Evolutionary conservation across 2,329 filamentous ascomycete species (phyloP).

Genomic region (Xylaria polymorpha): DNA sequence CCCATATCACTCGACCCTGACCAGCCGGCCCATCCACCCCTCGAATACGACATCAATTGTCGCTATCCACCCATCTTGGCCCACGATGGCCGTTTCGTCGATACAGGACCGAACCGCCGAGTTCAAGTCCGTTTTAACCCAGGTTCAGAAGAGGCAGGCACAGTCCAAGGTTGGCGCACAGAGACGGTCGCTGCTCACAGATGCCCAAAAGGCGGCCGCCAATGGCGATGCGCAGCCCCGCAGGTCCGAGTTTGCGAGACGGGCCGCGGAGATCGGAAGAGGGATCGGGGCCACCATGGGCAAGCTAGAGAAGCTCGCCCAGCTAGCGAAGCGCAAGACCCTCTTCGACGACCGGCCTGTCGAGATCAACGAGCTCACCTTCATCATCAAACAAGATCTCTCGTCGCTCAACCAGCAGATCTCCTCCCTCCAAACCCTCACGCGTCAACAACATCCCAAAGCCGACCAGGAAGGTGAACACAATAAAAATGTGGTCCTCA

Average conservation of each 20-base stretch:
- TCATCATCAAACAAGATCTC: constrained; percentile 97
- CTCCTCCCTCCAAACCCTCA: constrained; percentile 80
- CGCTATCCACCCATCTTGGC: constrained; percentile 16
- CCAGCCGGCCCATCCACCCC: background rate
- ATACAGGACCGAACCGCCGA: constrained; percentile 97
- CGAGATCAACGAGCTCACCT: constrained; percentile 96
- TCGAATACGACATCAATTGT: background rate
- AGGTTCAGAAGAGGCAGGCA: constrained; percentile 83
- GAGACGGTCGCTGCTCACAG: constrained; percentile 81
- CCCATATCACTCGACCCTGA: background rate
- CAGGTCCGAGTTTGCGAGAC: constrained; percentile 91
- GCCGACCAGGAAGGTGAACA: constrained; percentile 90
- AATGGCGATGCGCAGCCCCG: constrained; percentile 65
- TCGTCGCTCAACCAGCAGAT: constrained; percentile 88
- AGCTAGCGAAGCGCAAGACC: constrained; percentile 94
- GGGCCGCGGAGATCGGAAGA: constrained; percentile 89
- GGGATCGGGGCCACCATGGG: constrained; percentile 93
- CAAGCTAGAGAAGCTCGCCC: constrained; percentile 92
- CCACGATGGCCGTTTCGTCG: constrained; percentile 72
- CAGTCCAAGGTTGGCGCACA: constrained; percentile 82
- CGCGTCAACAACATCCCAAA: constrained; percentile 79
- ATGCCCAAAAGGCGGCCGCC: constrained; percentile 74
- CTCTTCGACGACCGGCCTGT: constrained; percentile 97
- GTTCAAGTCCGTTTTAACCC: constrained; percentile 89
- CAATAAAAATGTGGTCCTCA: constrained; percentile 95